Base-by-base conservation (phyloP, 2,329 filamentous ascomycete genomes). In the Ophiostoma novo-ulmi region DNA sequence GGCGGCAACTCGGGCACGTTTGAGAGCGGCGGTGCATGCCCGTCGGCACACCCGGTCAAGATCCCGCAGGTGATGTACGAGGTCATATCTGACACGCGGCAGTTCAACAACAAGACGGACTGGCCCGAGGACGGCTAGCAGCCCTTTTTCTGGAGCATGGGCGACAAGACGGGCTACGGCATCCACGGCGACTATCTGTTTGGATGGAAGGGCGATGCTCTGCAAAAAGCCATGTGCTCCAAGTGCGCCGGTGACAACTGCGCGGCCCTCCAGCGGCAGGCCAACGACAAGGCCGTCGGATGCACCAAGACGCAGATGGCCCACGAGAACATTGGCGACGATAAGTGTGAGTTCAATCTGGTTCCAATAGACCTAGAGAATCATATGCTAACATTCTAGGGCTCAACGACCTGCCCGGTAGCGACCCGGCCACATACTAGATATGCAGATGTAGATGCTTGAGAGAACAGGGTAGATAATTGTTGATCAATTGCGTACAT, bases 81-180 rank as follows among this genome's bases (percentile, higher is more conserved):
- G 73, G 66, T 74, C 63, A 74, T 74, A 41, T 75, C 71, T 66
- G 74, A 75, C 72, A 74, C 74, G 22, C 73, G 73, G 13, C 66
- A 72, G 66, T 80, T 80, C 74, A 80, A 79, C 74, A 74, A 79
- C 73, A 74, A 77, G 71, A 75, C 74, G 44, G 79, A 77, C 72
- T 80, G 78, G 78, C 78, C 77, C 7, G 75, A 77, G 71, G 78
- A 79, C 63, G 78, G 78, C 64, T 74, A 73, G 63, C 77, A 79
- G 74, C 78, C 78, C 66, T 75, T 75, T 70, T 73, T 73, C 74
- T 75, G 74, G 74, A 73, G 72, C 72, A 71, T 73, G 68, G 74
- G 74, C 69, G 74, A 75, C 69, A 72, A 72, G 67, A 74, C 72
- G 10, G 74, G 74, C 52, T 72, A 73, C 69, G 74, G 74, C 67